Conservation (phyloP, 768 basidiomycete genomes). For the Asterophora lycoperdoides region DNA sequence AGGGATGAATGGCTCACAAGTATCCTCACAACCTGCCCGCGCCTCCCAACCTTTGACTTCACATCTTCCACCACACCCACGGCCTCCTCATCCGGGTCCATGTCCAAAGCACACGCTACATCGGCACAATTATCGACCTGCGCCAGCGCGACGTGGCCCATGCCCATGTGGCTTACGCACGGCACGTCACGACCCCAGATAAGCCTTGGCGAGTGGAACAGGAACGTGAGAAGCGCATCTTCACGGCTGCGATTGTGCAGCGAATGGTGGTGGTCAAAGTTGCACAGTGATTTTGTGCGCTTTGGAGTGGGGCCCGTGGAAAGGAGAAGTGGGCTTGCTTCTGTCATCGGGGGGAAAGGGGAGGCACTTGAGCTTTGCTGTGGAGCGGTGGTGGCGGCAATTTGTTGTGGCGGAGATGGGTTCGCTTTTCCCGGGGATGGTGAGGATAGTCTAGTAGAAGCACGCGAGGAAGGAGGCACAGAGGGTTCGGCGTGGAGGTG, state of each 20-base stretch:
- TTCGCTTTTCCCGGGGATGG: constrained; percentile 18
- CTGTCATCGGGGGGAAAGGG: too few species aligned
- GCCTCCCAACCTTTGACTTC: constrained; percentile 40
- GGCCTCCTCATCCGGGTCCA: constrained; percentile 8
- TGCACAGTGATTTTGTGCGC: constrained; percentile 14
- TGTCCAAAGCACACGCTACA: neutral
- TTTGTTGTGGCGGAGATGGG: too few species aligned
- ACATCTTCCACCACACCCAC: constrained; percentile 16
- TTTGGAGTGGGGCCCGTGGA: constrained; percentile 8
- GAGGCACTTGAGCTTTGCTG: too few species aligned
- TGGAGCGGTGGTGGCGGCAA: too few species aligned
- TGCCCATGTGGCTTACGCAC: constrained; percentile 16
- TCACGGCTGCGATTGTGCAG: neutral
- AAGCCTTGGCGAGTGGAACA: constrained; percentile 15
- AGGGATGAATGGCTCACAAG: constrained; percentile 41
- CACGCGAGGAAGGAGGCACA: constrained; percentile 35
- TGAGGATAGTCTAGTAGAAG: constrained; percentile 26
- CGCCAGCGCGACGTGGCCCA: constrained; percentile 6
- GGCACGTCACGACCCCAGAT: constrained; percentile 14
- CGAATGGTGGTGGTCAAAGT: constrained; percentile 6
- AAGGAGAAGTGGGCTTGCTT: neutral
- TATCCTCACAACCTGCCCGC: constrained; percentile 69
- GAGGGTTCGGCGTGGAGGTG: constrained; percentile 62
- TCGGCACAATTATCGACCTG: constrained; percentile 3
- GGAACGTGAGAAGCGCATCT: constrained; percentile 13